These are phyloP conservation scores for Cadophora sp. DNA, from an alignment of 2,329 filamentous ascomycete species.

Conservation along the genomic window DNA sequence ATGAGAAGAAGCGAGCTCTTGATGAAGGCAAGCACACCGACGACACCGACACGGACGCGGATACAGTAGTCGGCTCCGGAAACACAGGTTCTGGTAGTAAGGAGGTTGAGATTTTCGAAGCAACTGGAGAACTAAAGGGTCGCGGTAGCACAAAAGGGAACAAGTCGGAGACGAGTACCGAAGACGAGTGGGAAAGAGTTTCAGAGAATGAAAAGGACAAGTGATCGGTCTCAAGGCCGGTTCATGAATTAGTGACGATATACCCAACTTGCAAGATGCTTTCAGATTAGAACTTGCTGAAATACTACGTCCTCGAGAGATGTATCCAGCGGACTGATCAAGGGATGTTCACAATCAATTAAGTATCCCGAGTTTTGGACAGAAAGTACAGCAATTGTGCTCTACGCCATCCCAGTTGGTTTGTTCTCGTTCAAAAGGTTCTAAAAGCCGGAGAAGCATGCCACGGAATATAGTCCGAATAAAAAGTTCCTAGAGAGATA, in stretches of 20 bases:
- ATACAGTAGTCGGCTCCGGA: constrained; percentile 56
- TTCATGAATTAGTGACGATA: constrained; percentile 16
- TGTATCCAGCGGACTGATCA: background rate
- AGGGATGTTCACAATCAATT: too few relatives aligned
- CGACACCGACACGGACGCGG: constrained; percentile 52
- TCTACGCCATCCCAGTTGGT: too few relatives aligned
- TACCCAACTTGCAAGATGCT: constrained; percentile 22
- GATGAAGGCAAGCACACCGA: constrained; percentile 31
- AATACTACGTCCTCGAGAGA: background rate
- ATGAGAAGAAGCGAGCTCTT: constrained; percentile 44
- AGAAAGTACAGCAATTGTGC: too few relatives aligned
- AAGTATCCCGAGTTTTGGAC: too few relatives aligned
- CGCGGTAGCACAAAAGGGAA: constrained; percentile 49
- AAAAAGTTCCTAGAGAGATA: too few relatives aligned
- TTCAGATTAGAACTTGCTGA: background rate
- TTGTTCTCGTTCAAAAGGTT: too few relatives aligned
- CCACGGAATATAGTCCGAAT: too few relatives aligned
- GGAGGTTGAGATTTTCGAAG: constrained; percentile 39
- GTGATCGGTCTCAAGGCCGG: constrained; percentile 38
- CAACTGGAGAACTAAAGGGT: constrained; percentile 39
- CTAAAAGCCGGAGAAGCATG: too few relatives aligned
- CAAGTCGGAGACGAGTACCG: constrained; percentile 74
- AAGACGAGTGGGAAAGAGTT: constrained; percentile 98
- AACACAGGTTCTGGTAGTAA: constrained; percentile 37
- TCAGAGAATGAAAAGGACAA: constrained; percentile 73